Base-by-base conservation (phyloP, 331 rosid genomes). In the Saraca asoca region DNA sequence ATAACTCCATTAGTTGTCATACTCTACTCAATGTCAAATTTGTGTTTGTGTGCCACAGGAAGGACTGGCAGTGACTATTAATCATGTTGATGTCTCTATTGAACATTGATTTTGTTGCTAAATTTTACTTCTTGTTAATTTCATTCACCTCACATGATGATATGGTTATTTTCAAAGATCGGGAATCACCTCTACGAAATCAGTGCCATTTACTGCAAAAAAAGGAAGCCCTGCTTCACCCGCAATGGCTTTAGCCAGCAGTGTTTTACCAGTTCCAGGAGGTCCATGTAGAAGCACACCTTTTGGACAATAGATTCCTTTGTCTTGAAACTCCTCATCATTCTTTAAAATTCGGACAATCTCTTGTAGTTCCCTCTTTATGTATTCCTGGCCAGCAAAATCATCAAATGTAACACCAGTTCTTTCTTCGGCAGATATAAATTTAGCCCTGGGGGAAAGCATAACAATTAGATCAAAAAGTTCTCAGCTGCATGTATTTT, bases 311-410 rank as follows among this genome's bases (percentile, higher is more conserved):
- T 91, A 91, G 55, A 91, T 91, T 58, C 97, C 97, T 74, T 82
- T 85, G 68, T 86, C 89, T 73, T 88, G 93, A 72, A 88, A 91
- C 77, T 88, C 95, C 74, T 88, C 95, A 9, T 85, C 97, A 69
- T 91, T 84, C 64, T 84, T 91, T 68, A 91, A 76, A 81, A 91
- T 85, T 51, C 86, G 83, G 34, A 91, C 97, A 59, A 91, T 88
- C 85, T 91, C 97, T 82, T 85, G 95, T 58, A 91, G 77, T 78
- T 91, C 97, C 69, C 85, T 75, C 84, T 91, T 91, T 85, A 91
- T 91, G 75, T 91, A 91, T 70, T 91, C 97, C 86, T 91, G 97
- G 69, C 97, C 97, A 80, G 97, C 97, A 85, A 91, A 91, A 82
- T 91, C 97, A 69, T 79, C 90, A 77, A 91, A 91, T 48, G 95